Evolutionary conservation across 768 basidiomycete genomes (phyloP).

Genomic region (Leccinellum luteum): DNA sequence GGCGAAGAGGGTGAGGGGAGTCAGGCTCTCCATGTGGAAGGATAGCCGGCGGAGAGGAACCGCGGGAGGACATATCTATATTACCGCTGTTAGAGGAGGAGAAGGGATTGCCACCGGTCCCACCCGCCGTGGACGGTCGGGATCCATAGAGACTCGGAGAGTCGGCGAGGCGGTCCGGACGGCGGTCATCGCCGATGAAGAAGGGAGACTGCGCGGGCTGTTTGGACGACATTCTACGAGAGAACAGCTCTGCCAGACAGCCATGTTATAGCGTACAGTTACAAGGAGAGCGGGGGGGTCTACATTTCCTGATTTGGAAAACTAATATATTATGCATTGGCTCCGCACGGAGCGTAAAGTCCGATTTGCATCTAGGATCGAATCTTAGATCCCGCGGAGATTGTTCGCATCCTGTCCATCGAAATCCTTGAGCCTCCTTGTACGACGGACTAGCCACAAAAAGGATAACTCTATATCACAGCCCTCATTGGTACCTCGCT

Average conservation of each 20-base stretch:
- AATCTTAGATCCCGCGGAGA: constrained; percentile 28
- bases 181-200: constrained; percentile 20
- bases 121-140: constrained; percentile 26
- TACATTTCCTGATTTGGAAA: background rate
- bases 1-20: constrained; percentile 29
- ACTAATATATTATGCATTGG: background rate
- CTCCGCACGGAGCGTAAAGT: constrained; percentile 11
- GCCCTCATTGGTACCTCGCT: background rate
- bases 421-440: constrained; percentile 9
- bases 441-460: constrained; percentile 4
- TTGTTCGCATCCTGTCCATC: constrained; percentile 10
- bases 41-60: constrained; percentile 9
- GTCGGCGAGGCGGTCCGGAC: constrained; percentile 1
- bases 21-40: constrained; percentile 24
- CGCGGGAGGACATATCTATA: constrained; percentile 36
- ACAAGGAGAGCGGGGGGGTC: background rate
- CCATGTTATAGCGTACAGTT: constrained; percentile 6
- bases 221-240: background rate
- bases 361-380: constrained; percentile 24
- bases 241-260: constrained; percentile 15
- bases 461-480: background rate
- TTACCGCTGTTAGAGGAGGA: constrained; percentile 49
- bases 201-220: constrained; percentile 10
- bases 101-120: constrained; percentile 44
- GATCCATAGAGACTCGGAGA: constrained; percentile 3